Conservation (phyloP, 2,329 filamentous ascomycete genomes). For the Calonectria henricotiae region DNA sequence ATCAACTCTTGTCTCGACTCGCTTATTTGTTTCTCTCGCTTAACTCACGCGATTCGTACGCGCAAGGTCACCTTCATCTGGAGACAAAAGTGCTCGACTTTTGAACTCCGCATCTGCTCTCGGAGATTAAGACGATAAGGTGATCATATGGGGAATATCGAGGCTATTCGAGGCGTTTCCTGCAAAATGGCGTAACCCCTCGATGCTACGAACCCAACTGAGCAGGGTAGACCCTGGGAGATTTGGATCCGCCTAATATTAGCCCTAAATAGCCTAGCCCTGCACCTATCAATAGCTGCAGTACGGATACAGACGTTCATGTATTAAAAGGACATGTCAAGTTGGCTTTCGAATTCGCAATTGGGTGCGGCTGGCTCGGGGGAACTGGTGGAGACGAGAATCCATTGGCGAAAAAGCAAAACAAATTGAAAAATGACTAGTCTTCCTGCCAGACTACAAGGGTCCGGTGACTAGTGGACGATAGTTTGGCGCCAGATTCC, state of each 20-base stretch:
- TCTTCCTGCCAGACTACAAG: too few species aligned
- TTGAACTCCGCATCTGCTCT: not conserved
- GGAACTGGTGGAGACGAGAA: not conserved
- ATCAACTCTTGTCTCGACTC: not conserved
- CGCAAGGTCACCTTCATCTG: not conserved
- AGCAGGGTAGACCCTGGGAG: constrained; percentile 1
- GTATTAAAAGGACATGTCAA: not conserved
- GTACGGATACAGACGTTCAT: not conserved
- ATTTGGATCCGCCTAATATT: not conserved
- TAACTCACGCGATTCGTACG: not conserved
- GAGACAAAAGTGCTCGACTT: not conserved
- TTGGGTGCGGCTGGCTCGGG: not conserved
- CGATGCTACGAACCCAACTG: not conserved
- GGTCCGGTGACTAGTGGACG: too few species aligned
- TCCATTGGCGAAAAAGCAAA: not conserved
- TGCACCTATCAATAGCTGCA: not conserved
- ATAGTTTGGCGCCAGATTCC: too few species aligned
- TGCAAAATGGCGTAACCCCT: not conserved
- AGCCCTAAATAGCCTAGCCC: not conserved
- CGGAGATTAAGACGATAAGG: not conserved
- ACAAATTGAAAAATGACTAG: too few species aligned
- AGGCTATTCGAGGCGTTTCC: not conserved
- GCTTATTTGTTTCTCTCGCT: constrained; percentile 7
- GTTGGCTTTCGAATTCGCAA: not conserved
- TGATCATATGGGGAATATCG: not conserved